A percentile compares a stretch with the other conserved stretches of the same genome.
phyloP scores from a whole-genome alignment of 352 stramenopile species.

The Blastocystis sp. region DNA sequence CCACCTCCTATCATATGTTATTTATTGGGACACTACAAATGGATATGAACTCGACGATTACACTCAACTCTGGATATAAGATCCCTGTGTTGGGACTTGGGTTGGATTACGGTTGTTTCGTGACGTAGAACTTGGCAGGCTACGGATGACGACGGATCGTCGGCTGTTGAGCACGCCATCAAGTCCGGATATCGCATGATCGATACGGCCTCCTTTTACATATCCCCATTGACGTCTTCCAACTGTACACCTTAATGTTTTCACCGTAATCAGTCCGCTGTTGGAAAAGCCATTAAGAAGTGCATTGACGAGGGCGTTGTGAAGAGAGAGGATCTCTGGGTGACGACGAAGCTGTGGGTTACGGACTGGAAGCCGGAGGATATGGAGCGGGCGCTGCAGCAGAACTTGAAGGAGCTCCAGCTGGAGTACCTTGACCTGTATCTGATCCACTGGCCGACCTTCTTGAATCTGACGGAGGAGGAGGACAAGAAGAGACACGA shows the following conservation, averaged over 20 bases:
- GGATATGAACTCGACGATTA: conserved; percentile 14
- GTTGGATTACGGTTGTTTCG: neutral
- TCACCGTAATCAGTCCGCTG: conserved; percentile 65
- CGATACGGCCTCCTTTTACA: conserved; percentile 50
- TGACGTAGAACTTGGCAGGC: conserved; percentile 35
- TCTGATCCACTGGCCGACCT: conserved; percentile 71
- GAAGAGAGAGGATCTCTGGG: conserved; percentile 68
- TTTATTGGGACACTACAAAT: neutral
- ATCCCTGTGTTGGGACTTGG: conserved; percentile 48
- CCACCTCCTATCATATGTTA: neutral
- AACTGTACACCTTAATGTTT: neutral
- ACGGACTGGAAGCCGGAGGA: conserved; percentile 65
- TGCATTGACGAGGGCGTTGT: conserved; percentile 65
- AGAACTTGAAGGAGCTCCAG: conserved; percentile 66
- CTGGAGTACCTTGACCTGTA: conserved; percentile 73
- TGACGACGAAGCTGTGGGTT: conserved; percentile 72
- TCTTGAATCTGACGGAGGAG: conserved; percentile 59
- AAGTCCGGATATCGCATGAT: conserved; percentile 45
- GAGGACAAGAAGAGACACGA: conserved; percentile 40
- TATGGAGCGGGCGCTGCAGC: conserved; percentile 65
- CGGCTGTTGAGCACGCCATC: neutral
- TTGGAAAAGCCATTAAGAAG: conserved; percentile 64
- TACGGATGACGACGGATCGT: neutral
- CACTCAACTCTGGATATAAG: conserved; percentile 16
- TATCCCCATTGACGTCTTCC: neutral